These are phyloP conservation scores for Neonothopanus nambi DNA, from an alignment of 1,284 basidiomycete genomes.

Conservation along the genomic window DNA sequence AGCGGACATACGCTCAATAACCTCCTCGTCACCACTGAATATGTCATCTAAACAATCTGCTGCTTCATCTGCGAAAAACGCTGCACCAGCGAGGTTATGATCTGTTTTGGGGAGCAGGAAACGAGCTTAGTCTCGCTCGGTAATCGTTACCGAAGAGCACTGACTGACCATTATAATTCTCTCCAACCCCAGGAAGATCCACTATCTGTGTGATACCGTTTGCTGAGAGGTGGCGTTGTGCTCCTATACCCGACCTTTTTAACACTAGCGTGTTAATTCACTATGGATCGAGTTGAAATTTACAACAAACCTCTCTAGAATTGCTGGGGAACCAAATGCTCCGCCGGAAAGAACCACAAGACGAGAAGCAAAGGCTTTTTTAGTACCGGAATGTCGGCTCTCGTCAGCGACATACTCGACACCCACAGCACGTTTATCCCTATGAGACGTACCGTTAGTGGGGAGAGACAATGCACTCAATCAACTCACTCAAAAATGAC, in stretches of 20 bases:
- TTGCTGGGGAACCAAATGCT: conserved; percentile 43
- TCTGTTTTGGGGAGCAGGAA: neutral
- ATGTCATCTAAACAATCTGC: conserved; percentile 41
- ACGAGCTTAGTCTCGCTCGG: no score
- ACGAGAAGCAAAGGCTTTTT: conserved; percentile 25
- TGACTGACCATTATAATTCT: conserved; percentile 41
- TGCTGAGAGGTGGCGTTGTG: conserved; percentile 31
- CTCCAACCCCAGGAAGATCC: conserved; percentile 48
- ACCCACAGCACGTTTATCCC: conserved; percentile 37
- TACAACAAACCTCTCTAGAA: conserved; percentile 32
- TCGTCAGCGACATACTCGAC: conserved; percentile 34
- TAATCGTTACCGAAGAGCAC: neutral
- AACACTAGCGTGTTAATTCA: neutral
- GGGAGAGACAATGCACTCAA: neutral
- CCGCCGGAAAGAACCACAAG: conserved; percentile 44
- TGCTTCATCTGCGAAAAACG: conserved; percentile 24
- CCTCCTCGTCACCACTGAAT: conserved; percentile 36
- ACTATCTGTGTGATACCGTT: conserved; percentile 33
- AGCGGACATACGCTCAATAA: conserved; percentile 28
- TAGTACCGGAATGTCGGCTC: neutral
- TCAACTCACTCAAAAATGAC: conserved; percentile 13
- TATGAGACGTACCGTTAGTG: conserved; percentile 17
- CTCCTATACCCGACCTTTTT: conserved; percentile 37
- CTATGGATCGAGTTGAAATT: neutral
- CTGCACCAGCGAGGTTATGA: conserved; percentile 28